phyloP scores from a whole-genome alignment of 176 grass and related monocot species.

The Ensete glaucum region DNA sequence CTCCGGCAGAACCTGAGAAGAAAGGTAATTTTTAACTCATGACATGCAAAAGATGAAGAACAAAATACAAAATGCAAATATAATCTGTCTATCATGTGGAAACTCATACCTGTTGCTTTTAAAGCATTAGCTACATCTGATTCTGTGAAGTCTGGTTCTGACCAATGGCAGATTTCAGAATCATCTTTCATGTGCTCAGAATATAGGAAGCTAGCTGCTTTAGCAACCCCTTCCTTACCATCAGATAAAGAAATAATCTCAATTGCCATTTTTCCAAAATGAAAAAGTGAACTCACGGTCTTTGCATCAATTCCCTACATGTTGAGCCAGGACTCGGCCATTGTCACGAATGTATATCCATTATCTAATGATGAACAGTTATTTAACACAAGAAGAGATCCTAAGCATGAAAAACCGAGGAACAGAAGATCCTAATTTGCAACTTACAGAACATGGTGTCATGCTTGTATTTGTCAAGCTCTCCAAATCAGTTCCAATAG shows the following conservation, averaged over 20 bases:
- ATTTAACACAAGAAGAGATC: too few species aligned
- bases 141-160: constrained; percentile 44
- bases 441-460: constrained; percentile 38
- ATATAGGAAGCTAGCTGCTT: constrained; percentile 80
- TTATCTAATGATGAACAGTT: too few species aligned
- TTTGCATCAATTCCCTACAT: constrained; percentile 48
- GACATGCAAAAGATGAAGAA: neutral
- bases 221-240: constrained; percentile 81
- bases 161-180: constrained; percentile 19
- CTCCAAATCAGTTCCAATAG: constrained; percentile 34
- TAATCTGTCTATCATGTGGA: neutral
- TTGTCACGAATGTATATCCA: neutral
- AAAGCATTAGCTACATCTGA: constrained; percentile 49
- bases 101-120: constrained; percentile 56
- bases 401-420: neutral
- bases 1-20: constrained; percentile 62
- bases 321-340: constrained; percentile 16
- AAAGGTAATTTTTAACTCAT: neutral
- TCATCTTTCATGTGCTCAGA: constrained; percentile 32
- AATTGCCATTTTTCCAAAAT: constrained; percentile 39
- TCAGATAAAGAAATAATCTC: constrained; percentile 63
- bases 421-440: constrained; percentile 19
- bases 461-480: constrained; percentile 25
- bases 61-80: neutral
- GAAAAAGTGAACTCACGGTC: constrained; percentile 16